Base-by-base conservation (phyloP, 139 green algal genomes). In the Choricystis sp. region DNA sequence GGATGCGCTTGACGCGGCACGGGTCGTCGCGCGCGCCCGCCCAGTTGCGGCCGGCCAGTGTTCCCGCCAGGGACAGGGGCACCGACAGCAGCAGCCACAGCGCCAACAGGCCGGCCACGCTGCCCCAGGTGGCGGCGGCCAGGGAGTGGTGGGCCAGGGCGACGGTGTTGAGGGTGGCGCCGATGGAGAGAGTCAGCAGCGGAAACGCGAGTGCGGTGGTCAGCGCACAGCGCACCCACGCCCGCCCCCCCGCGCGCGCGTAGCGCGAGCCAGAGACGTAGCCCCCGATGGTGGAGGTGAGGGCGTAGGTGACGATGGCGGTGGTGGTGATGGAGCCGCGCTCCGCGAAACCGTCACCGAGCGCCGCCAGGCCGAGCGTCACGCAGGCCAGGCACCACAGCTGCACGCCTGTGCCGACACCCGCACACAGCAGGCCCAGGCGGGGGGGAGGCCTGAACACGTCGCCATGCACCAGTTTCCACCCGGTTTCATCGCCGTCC, bases 401-500 rank as follows among this genome's bases (percentile, higher is more conserved):
- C 88, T 98, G 92, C 55, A 83, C 67, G 14, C 78, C 78, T 16
- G 86, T 92, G 49, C 86, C 86, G 16, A 90, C 57, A 9, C 88
- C 40, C 1, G 87, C 80, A 20, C 85, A 74, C 48, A 98, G 76
- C 31, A 96, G 60, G 60, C 81, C 81, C n/a, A 94, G 75, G 30
- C 71, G 56, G 1, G 57, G 66, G 0, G 92, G 86, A 24, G 90
- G 75, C 2, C 92, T 79, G 79, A 98, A 98, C 48, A 98, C 92
- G 62, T 98, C 92, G 3, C 92, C 92, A 68, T 98, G 90, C 63
- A 98, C 86, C 67, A 96, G 74, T 80, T 98, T 97, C 92, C 92
- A 98, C 20, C 91, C 91, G n/a, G 71, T 86, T 76, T 98, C 91
- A 72, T 98, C 90, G 31, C 89, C 65, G 74, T 97, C 90, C 0